Base-by-base conservation (phyloP, 345 rosid genomes). In the Camelina laxa region DNA sequence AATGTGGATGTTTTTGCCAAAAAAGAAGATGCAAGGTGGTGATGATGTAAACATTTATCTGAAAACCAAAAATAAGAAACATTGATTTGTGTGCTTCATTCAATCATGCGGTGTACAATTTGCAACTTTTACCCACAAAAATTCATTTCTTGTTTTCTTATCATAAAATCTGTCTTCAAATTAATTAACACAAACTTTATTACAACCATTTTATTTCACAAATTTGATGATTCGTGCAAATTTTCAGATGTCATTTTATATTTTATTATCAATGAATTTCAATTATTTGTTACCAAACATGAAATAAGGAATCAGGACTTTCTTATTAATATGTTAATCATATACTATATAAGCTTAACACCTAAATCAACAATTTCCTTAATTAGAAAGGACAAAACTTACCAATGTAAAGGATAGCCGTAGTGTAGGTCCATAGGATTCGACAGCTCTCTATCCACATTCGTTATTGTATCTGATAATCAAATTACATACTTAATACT, bases 11-110 rank as follows among this genome's bases (percentile, higher is more conserved):
- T 39, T 9, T 2, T 38, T 38, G 41, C 41, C 41, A 9, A 2
- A 9, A 38, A 38, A 9, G 4, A 38, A 38, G 41, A 9, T 38
- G 41, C 3, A 38, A 38, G 41, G 41, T 38, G 10, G 39, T 36
- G 41, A 9, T 10, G 41, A 38, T 38, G 41, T 38, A 38, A 36
- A 9, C 41, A 38, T 38, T 38, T 58, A 42, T 65, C 72, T 7
- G 33, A 59, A 51, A 58, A 20, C 4, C 5, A 4, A 27, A 27
- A 27, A 27, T 27, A 17, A 21, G 17, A 14, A 21, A 63, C 63
- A 55, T 76, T 76, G 75, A 69, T 31, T 54, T 35, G 79, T 45
- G 80, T 76, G 75, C 65, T 69, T 67, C 59, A 47, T 61, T 59
- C 60, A 48, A 17, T 49, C 44, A 24, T 67, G 45, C 10, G 13